phyloP scores from a whole-genome alignment of 2,329 filamentous ascomycete genomes.

The Penicillium palitans region DNA sequence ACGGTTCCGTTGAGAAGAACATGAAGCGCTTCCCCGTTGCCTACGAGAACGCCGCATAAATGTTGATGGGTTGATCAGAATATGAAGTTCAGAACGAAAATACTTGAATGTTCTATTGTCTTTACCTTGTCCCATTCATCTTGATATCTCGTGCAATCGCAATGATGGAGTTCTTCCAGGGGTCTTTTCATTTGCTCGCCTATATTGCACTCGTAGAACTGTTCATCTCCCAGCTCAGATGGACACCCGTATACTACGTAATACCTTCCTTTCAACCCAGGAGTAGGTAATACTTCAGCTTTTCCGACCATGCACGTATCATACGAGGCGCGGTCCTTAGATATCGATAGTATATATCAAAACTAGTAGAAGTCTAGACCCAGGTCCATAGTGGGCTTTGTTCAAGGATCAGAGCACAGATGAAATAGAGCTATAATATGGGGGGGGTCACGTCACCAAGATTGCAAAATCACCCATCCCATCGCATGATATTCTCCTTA shows the following conservation, averaged over 20 bases:
- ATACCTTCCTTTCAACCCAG: background rate
- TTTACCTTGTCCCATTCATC: slow-evolving; percentile 18
- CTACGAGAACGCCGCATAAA: slow-evolving; percentile 55
- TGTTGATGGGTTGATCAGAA: slow-evolving; percentile 31
- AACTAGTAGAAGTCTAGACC: slow-evolving; percentile 8
- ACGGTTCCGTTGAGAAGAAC: slow-evolving; percentile 83
- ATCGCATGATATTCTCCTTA: background rate
- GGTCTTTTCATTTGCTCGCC: slow-evolving; percentile 10
- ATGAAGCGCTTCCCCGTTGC: slow-evolving; percentile 93
- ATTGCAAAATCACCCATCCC: background rate
- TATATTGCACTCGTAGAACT: slow-evolving; percentile 1
- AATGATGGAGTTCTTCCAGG: slow-evolving; percentile 28
- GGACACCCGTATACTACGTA: background rate
- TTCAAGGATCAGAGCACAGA: background rate
- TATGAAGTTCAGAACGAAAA: slow-evolving; percentile 31
- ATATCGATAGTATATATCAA: background rate
- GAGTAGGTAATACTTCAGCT: background rate
- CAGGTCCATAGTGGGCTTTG: background rate
- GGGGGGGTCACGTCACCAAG: background rate
- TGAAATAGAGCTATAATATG: background rate
- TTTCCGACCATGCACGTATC: background rate
- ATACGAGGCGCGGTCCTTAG: background rate
- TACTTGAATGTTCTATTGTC: slow-evolving; percentile 25
- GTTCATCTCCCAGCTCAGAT: background rate
- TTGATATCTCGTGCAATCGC: slow-evolving; percentile 27